Evolutionary conservation across 805 yeast genomes (phyloP).

Genomic region (Naumovozyma dairenensis): DNA sequence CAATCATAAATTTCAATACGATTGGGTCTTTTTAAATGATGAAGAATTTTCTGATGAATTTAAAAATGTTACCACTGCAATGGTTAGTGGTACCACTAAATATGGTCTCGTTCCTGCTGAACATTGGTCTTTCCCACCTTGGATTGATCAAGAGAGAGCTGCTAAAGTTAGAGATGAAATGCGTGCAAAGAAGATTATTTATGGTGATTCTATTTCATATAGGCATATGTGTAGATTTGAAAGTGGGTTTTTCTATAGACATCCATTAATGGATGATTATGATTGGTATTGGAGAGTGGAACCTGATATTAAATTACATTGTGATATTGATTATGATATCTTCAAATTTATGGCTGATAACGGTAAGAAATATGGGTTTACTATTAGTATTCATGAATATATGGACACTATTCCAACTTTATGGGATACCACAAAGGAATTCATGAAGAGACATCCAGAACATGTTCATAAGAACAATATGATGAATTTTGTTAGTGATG

Average conservation of each 20-base stretch:
- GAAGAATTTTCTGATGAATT: conserved; percentile 77
- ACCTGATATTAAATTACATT: conserved; percentile 69
- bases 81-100: conserved; percentile 67
- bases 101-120: conserved; percentile 76
- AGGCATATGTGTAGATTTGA: conserved; percentile 92
- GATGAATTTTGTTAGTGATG: conserved; percentile 61
- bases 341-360: conserved; percentile 78
- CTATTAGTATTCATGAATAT: conserved; percentile 72
- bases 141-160: conserved; percentile 66
- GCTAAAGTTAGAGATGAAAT: conserved; percentile 45
- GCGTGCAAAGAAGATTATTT: conserved; percentile 43
- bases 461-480: conserved; percentile 50
- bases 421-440: conserved; percentile 62
- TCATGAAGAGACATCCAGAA: conserved; percentile 51
- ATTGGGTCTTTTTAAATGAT: conserved; percentile 93
- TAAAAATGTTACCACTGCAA: conserved; percentile 50
- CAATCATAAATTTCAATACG: conserved; percentile 70
- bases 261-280: conserved; percentile 61
- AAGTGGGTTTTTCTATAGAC: conserved; percentile 82
- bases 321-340: conserved; percentile 74
- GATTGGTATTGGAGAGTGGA: conserved; percentile 95
- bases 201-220: conserved; percentile 57
- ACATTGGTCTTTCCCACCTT: conserved; percentile 81
- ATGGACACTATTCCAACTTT: conserved; percentile 61
- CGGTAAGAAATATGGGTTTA: conserved; percentile 63